Percentiles rank a stretch among this genome's conserved stretches.
These are phyloP conservation scores for Maudiozyma pseudohumilis DNA, from an alignment of 805 yeast species.

Conservation along the genomic window DNA sequence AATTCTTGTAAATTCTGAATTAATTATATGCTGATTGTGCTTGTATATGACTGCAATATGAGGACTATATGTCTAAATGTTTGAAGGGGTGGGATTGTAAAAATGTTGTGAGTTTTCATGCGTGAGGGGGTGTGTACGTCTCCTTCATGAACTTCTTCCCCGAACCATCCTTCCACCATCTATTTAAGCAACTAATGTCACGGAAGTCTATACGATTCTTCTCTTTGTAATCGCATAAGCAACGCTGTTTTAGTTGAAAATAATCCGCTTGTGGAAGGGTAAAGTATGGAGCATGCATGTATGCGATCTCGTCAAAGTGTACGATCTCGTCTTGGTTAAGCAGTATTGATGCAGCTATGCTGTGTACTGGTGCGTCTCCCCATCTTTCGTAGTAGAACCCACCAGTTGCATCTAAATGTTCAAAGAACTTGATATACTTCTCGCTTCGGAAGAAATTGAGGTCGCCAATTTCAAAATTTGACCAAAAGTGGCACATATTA, in stretches of 20 bases:
- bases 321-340: constrained; percentile 52
- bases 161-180: constrained; percentile 75
- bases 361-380: constrained; percentile 94
- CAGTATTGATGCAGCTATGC: constrained; percentile 55
- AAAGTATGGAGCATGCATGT: constrained; percentile 59
- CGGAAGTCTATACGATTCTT: constrained; percentile 35
- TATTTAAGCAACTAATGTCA: constrained; percentile 51
- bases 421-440: constrained; percentile 51
- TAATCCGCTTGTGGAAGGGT: constrained; percentile 49
- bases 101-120: too few relatives aligned
- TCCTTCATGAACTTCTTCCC: constrained; percentile 24
- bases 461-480: constrained; percentile 71
- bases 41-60: too few relatives aligned
- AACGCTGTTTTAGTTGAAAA: constrained; percentile 44
- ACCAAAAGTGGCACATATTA: constrained; percentile 81
- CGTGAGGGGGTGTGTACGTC: too few relatives aligned
- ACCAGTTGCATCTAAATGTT: constrained; percentile 53
- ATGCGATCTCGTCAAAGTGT: constrained; percentile 77
- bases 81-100: too few relatives aligned
- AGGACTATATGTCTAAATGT: too few relatives aligned
- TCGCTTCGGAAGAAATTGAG: constrained; percentile 62
- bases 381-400: constrained; percentile 83
- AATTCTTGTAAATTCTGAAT: too few relatives aligned
- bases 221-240: constrained; percentile 46
- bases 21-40: too few relatives aligned